A percentile compares a stretch with the other conserved stretches of the same genome.
These are phyloP conservation scores for Nicotiana obtusifolia DNA, from an alignment of 257 asterid genomes.

Conservation along the genomic window DNA sequence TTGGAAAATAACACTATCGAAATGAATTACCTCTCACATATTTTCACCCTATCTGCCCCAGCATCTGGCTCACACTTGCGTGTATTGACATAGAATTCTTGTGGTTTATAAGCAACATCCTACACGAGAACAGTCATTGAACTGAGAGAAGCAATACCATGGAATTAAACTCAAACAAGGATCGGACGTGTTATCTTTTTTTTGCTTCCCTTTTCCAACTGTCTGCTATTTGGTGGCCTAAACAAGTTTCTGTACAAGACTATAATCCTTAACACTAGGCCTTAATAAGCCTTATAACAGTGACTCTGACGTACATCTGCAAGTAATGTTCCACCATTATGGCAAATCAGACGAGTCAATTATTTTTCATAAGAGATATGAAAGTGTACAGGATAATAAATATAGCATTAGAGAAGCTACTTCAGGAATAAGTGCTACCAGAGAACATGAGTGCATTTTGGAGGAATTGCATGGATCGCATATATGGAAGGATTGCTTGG, in stretches of 20 bases:
- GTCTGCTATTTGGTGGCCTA: neutral
- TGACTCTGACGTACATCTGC: neutral
- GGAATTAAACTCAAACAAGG: neutral
- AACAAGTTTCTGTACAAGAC: neutral
- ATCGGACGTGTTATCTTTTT: neutral
- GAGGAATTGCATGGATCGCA: neutral
- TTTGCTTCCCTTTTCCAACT: neutral
- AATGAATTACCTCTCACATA: conserved; percentile 75
- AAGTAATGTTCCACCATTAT: neutral
- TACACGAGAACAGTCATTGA: conserved; percentile 18
- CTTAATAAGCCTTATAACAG: neutral
- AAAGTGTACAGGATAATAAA: neutral
- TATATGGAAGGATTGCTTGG: neutral
- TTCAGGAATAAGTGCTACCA: neutral
- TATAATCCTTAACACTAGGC: neutral
- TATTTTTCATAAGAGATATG: neutral
- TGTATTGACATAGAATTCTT: conserved; percentile 70
- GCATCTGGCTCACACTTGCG: conserved; percentile 88
- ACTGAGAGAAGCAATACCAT: neutral
- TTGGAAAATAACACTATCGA: neutral
- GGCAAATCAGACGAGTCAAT: neutral
- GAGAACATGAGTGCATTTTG: neutral
- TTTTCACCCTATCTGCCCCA: conserved; percentile 62
- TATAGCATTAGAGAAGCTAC: neutral
- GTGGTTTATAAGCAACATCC: conserved; percentile 97